Percentiles rank a stretch among this genome's conserved stretches.
Conservation (phyloP, 148 eudicot species). For the Vaccinium myrtillus region DNA sequence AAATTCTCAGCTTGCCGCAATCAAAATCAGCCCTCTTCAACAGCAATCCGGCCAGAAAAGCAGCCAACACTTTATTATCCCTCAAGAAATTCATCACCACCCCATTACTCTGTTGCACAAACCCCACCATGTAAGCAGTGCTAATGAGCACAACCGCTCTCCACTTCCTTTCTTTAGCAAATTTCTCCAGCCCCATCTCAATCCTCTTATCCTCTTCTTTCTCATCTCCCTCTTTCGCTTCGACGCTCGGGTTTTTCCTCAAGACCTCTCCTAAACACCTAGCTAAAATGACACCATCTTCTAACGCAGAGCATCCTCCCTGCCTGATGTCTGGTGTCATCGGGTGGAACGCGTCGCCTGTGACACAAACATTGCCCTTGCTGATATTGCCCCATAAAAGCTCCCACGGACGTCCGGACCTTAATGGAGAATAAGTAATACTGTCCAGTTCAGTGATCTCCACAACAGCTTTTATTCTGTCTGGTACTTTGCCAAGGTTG, state of each 20-base stretch:
- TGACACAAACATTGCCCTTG: constrained; percentile 57
- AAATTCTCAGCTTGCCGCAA: constrained; percentile 34
- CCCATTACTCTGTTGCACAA: constrained; percentile 38
- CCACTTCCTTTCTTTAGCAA: constrained; percentile 50
- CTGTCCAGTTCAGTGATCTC: constrained; percentile 35
- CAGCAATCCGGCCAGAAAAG: constrained; percentile 31
- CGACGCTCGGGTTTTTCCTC: background rate
- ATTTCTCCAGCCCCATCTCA: constrained; percentile 33
- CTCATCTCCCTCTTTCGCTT: background rate
- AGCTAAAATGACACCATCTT: constrained; percentile 59
- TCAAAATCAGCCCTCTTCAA: constrained; percentile 42
- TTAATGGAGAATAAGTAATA: constrained; percentile 32
- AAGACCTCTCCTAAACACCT: constrained; percentile 40
- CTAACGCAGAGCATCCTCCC: constrained; percentile 58
- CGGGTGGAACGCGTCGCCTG: constrained; percentile 62
- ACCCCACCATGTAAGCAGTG: constrained; percentile 43
- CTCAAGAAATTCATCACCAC: constrained; percentile 37
- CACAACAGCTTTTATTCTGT: constrained; percentile 28
- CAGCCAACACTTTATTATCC: constrained; percentile 40
- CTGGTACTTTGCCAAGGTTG: constrained; percentile 48
- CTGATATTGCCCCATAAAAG: constrained; percentile 42
- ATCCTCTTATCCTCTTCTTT: constrained; percentile 27
- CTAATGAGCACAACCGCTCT: constrained; percentile 41
- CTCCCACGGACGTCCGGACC: constrained; percentile 48
- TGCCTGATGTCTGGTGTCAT: constrained; percentile 73